Base-by-base conservation (phyloP, 768 basidiomycete species). In the Nidula microcarpa region DNA sequence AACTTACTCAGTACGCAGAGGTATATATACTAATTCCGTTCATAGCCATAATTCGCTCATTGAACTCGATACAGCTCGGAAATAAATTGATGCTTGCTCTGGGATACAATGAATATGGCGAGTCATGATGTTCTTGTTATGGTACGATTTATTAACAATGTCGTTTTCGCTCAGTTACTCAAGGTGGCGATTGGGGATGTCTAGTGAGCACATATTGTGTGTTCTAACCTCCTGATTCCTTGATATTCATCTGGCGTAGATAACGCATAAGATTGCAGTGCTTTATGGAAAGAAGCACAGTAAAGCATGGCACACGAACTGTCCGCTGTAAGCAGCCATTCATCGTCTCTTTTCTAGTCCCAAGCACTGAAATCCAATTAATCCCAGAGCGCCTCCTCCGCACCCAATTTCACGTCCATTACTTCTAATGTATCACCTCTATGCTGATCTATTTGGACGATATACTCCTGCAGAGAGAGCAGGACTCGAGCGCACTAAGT, bases 281-380 rank as follows among this genome's bases (percentile, higher is more conserved):
- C 4, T 52, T 6, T 72, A 70, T 57, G 68, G 68, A 6, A 53
- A 53, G 18, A 74, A 71, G 43, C 62, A 79, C 44, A 60, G 59
- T 62, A 82, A 80, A 60, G 80, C 77, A 0, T 81, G 76, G 71
- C 81, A 83, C 55, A 73, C 76, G 4, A 83, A 81, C 53, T 58
- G 73, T 43, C 70, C 75, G 0, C 0, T 68, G 79, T 81, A 54
- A 54, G 75, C 13, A 13, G 23, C 11, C 30, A n/a, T 23, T 16
- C 39, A 5, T 32, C 11, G 3, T 59, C 6, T 41, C 5, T 13
- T 23, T 16, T 32, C n/a, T 51, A 14, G 17, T 16, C n/a, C 30
- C 30, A 6, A 41, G 7, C 61, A 11, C 11, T 51, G 2, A 16
- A 11, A 17, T 48, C 65, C 62, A 9, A 53, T 39, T 4, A 2